Conservation (phyloP, 1,139 yeast genomes). For the Candida sp. region DNA sequence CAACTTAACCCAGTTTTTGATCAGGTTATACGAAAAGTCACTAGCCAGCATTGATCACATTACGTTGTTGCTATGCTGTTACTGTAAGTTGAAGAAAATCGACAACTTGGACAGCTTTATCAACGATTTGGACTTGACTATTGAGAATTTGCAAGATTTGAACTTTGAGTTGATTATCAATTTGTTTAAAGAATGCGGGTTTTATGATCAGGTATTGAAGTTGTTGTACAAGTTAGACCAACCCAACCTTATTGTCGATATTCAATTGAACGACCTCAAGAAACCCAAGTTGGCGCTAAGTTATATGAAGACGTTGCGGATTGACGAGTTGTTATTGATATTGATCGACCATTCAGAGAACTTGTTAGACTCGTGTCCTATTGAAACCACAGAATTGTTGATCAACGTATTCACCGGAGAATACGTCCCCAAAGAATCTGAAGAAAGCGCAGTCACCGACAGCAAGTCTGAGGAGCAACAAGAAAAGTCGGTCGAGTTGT, state of each 20-base stretch:
- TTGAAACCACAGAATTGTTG: conserved; percentile 80
- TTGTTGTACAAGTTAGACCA: conserved; percentile 76
- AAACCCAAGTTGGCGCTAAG: conserved; percentile 61
- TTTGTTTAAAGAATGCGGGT: conserved; percentile 80
- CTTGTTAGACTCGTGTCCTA: conserved; percentile 71
- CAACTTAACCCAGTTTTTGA: conserved; percentile 68
- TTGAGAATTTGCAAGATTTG: conserved; percentile 43
- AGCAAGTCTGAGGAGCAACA: conserved; percentile 12
- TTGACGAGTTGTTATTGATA: conserved; percentile 80
- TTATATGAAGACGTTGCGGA: conserved; percentile 70
- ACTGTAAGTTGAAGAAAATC: conserved; percentile 74
- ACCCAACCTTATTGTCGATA: conserved; percentile 77
- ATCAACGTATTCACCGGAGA: conserved; percentile 91
- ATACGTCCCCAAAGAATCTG: conserved; percentile 50
- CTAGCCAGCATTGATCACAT: conserved; percentile 78
- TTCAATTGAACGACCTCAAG: conserved; percentile 68
- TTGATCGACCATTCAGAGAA: conserved; percentile 68
- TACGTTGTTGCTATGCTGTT: conserved; percentile 79
- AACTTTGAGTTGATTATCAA: conserved; percentile 75
- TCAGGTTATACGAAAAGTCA: conserved; percentile 52
- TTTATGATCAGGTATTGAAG: conserved; percentile 68
- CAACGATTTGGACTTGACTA: conserved; percentile 35
- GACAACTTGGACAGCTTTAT: conserved; percentile 66
- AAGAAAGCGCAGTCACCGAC: conserved; percentile 11
- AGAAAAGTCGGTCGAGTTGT: conserved; percentile 35